Conservation (phyloP, 1,139 yeast genomes). For the Hansenula sp. region DNA sequence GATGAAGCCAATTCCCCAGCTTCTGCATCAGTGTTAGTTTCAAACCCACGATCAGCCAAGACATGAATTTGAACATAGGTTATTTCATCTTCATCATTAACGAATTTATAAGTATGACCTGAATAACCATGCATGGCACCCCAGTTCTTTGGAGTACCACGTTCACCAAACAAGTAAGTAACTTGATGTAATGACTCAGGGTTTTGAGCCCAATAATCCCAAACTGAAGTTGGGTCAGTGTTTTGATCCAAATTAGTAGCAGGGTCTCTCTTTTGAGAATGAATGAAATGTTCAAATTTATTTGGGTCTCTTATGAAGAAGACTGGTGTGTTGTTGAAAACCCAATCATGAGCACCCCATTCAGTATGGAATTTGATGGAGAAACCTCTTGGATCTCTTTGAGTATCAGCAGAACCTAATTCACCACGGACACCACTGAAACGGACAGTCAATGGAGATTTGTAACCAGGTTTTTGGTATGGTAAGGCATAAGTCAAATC, state of each 20-base stretch:
- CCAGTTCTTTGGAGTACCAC: slow-evolving; percentile 68
- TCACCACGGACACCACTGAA: slow-evolving; percentile 93
- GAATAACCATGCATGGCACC: slow-evolving; percentile 73
- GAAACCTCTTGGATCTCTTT: slow-evolving; percentile 90
- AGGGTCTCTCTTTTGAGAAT: slow-evolving; percentile 77
- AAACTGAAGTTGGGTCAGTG: slow-evolving; percentile 49
- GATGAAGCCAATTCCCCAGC: slow-evolving; percentile 52
- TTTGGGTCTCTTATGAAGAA: slow-evolving; percentile 85
- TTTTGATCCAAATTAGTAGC: slow-evolving; percentile 41
- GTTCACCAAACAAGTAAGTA: slow-evolving; percentile 60
- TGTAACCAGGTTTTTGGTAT: slow-evolving; percentile 69
- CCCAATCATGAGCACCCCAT: slow-evolving; percentile 87
- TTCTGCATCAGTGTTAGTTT: slow-evolving; percentile 52
- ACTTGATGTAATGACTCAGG: slow-evolving; percentile 64
- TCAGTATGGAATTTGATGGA: slow-evolving; percentile 81
- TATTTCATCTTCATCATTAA: slow-evolving; percentile 60
- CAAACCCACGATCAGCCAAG: slow-evolving; percentile 58
- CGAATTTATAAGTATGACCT: slow-evolving; percentile 73
- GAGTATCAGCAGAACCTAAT: slow-evolving; percentile 77
- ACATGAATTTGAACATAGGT: slow-evolving; percentile 67
- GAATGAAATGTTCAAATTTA: slow-evolving; percentile 86
- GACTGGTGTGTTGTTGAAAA: slow-evolving; percentile 85
- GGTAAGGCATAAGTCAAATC: slow-evolving; percentile 72
- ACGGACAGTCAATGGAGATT: slow-evolving; percentile 69
- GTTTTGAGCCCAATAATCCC: slow-evolving; percentile 68